Evolutionary conservation across 73 alveolate species (phyloP).

Genomic region (Halteria grandinella): DNA sequence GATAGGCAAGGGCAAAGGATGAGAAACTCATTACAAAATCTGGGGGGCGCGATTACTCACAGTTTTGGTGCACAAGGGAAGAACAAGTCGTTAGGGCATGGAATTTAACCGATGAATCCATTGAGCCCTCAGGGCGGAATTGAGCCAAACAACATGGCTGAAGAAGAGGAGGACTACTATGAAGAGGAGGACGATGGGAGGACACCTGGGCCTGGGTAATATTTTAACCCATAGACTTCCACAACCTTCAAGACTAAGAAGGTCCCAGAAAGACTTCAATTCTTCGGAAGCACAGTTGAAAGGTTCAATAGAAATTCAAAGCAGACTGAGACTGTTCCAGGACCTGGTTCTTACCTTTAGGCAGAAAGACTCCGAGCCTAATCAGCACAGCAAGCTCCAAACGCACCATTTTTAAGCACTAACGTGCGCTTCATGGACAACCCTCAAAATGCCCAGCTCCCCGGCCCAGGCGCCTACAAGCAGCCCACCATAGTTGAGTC

Average conservation of each 20-base stretch:
- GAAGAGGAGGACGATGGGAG: slow-evolving; percentile 60
- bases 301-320: slow-evolving; percentile 49
- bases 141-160: too few relatives aligned
- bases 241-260: slow-evolving; percentile 48
- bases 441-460: slow-evolving; percentile 15
- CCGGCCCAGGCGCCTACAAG: slow-evolving; percentile 79
- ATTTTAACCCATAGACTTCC: slow-evolving; percentile 35
- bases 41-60: too few relatives aligned
- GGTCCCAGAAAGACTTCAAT: slow-evolving; percentile 74
- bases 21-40: too few relatives aligned
- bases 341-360: slow-evolving; percentile 60
- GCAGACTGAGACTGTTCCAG: slow-evolving; percentile 40
- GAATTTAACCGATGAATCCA: neutral
- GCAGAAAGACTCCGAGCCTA: neutral
- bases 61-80: neutral
- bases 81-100: neutral
- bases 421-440: slow-evolving; percentile 35
- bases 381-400: slow-evolving; percentile 28
- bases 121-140: too few relatives aligned
- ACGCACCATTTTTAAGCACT: slow-evolving; percentile 51
- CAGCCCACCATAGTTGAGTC: slow-evolving; percentile 39
- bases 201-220: slow-evolving; percentile 84
- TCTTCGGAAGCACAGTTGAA: slow-evolving; percentile 78
- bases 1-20: too few relatives aligned
- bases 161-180: slow-evolving; percentile 59